Conservation (phyloP, 306 rosid species). For the Glycyrrhiza uralensis region DNA sequence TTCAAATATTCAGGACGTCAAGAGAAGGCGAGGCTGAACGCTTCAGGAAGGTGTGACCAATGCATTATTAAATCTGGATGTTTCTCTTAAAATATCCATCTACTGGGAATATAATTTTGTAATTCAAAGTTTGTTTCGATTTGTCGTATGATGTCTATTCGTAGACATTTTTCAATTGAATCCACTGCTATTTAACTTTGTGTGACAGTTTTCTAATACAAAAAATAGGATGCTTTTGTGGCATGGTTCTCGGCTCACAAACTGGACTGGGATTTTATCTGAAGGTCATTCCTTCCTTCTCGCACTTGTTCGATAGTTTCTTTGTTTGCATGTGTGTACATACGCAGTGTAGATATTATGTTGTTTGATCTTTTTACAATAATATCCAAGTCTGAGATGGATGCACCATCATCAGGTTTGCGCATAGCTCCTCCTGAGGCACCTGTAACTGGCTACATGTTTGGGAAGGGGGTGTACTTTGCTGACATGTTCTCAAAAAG, state of each 20-base stretch:
- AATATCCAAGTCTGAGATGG: constrained; percentile 9
- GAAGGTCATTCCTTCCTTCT: constrained; percentile 60
- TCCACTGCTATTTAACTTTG: constrained; percentile 3
- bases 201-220: constrained; percentile 56
- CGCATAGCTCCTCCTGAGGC: constrained; percentile 99
- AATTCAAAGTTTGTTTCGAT: not conserved
- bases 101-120: not conserved
- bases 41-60: constrained; percentile 67
- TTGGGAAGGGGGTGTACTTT: constrained; percentile 93
- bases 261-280: constrained; percentile 97
- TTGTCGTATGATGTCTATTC: not conserved
- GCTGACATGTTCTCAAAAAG: constrained; percentile 99
- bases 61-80: constrained; percentile 10
- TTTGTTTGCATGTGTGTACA: constrained; percentile 9
- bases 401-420: constrained; percentile 56
- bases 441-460: constrained; percentile 94
- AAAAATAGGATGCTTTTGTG: constrained; percentile 89
- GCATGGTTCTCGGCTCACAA: constrained; percentile 97
- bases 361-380: constrained; percentile 16
- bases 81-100: not conserved
- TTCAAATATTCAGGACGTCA: constrained; percentile 62
- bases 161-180: constrained; percentile 16
- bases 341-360: constrained; percentile 1
- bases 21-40: constrained; percentile 73
- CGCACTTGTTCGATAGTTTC: not conserved